Conservation (phyloP, 768 basidiomycete genomes). For the Amanita rubescens region DNA sequence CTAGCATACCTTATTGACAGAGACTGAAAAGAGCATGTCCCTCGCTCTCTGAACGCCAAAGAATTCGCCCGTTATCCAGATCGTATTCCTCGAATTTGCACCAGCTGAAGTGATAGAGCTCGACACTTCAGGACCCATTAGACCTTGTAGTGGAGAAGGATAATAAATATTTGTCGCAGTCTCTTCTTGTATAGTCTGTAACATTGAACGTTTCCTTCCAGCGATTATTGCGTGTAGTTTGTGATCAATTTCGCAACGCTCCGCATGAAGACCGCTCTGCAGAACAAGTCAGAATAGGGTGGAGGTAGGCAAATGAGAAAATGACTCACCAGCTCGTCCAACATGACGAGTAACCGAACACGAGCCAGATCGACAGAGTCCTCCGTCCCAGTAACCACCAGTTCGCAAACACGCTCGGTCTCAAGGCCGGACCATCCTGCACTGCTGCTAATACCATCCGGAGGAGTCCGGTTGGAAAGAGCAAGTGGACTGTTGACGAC, state of each 20-base stretch:
- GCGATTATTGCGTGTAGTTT: constrained; percentile 90
- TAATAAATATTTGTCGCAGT: constrained; percentile 96
- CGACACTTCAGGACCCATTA: constrained; percentile 62
- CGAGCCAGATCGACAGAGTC: constrained; percentile 90
- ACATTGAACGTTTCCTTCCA: constrained; percentile 75
- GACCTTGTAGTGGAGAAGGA: constrained; percentile 83
- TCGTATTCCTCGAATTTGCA: constrained; percentile 45
- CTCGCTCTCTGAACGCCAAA: constrained; percentile 92
- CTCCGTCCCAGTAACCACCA: constrained; percentile 82
- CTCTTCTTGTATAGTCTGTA: constrained; percentile 94
- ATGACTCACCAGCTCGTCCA: constrained; percentile 83
- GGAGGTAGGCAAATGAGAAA: neutral
- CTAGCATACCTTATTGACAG: constrained; percentile 67
- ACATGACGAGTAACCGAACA: constrained; percentile 84
- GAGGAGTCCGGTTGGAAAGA: constrained; percentile 67
- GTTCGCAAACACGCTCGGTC: constrained; percentile 88
- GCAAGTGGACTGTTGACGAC: constrained; percentile 83
- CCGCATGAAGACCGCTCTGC: constrained; percentile 86
- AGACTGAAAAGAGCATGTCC: constrained; percentile 90
- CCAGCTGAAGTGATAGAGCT: constrained; percentile 32
- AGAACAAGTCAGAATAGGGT: constrained; percentile 17
- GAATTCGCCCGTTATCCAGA: constrained; percentile 98
- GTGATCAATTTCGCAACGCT: constrained; percentile 89
- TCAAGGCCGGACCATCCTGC: constrained; percentile 88
- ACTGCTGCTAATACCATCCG: constrained; percentile 67